Base-by-base conservation (phyloP, 2,329 filamentous ascomycete genomes). In the Neocucurbitaria cava region DNA sequence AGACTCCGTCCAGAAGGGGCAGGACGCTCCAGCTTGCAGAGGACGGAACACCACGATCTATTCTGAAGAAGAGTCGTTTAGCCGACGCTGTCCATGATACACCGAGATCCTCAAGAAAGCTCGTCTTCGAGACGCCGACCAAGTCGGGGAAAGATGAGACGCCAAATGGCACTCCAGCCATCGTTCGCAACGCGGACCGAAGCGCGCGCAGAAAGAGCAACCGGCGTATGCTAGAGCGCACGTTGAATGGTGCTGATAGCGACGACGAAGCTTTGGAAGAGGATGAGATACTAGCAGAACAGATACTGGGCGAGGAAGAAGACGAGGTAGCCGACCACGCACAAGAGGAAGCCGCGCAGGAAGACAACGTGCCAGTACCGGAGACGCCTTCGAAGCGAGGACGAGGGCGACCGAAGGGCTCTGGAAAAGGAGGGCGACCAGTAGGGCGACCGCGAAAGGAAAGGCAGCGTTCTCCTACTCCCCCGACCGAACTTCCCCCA, bases 151-250 rank as follows among this genome's bases (percentile, higher is more conserved):
- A 69, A n/a, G 66, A 71, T 30, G 71, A 76, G 5, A 68, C 66
- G 2, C 64, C 69, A 3, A 63, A 68, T 20, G 72, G 68, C 44
- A 91, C 89, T 1, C 89, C 90, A 0, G 84, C 85, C 33, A 83
- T 87, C 62, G 81, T 84, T 38, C 85, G 83, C 58, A 89, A 91
- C 60, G 89, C 89, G 18, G 92, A 97, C 76, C 87, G 90, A 44
- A 97, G 93, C 5, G 94, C 93, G 1, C 87, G 90, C 66, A 88
- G 88, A 69, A 97, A 96, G 81, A 96, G 91, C 72, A 90, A 89
- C 20, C 83, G 87, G 46, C 85, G 87, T 3, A 78, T 97, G 46
- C 88, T 96, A 33, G 87, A 93, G 69, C 87, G 87, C 39, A 87
- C 87, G 6, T 81, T 89, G 10, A 82, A 83, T 18, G 87, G 84